These are phyloP conservation scores for Sphagnum tenellum DNA, from an alignment of 225 moss, liverwort and hornwort genomes.

Conservation along the genomic window DNA sequence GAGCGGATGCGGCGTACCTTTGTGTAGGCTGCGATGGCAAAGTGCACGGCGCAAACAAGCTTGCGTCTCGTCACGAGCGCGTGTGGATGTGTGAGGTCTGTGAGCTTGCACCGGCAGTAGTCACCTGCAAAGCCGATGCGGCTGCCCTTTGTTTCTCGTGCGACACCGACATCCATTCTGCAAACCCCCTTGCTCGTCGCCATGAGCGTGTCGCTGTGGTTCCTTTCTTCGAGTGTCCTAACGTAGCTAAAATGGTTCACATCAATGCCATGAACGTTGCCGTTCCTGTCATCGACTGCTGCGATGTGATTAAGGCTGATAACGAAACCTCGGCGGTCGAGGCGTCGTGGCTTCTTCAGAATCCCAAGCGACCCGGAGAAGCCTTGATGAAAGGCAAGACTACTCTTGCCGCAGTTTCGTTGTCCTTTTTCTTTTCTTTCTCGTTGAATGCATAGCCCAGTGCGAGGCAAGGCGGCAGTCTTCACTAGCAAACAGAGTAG, in stretches of 20 bases:
- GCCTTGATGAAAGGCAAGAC: background rate
- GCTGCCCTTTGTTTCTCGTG: conserved; percentile 71
- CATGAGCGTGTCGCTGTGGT: conserved; percentile 81
- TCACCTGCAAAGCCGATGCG: conserved; percentile 90
- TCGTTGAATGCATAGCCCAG: too few relatives aligned
- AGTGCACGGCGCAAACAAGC: conserved; percentile 85
- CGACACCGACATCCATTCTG: conserved; percentile 92
- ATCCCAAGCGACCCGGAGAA: conserved; percentile 37
- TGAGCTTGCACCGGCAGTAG: conserved; percentile 76
- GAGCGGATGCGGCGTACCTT: conserved; percentile 74
- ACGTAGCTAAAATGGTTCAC: conserved; percentile 23
- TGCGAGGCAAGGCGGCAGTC: too few relatives aligned
- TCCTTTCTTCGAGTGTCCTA: conserved; percentile 48
- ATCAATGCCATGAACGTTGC: conserved; percentile 9
- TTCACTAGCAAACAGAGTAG: too few relatives aligned
- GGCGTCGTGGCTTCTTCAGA: conserved; percentile 67
- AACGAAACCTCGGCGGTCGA: conserved; percentile 55
- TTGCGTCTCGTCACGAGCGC: conserved; percentile 85
- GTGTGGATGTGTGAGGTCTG: conserved; percentile 94
- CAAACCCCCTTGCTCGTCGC: conserved; percentile 72
- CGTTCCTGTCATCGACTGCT: conserved; percentile 7
- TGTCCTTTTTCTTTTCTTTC: too few relatives aligned
- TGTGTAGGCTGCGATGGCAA: conserved; percentile 71
- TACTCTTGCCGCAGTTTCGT: too few relatives aligned
- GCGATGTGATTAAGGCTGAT: conserved; percentile 28